Base-by-base conservation (phyloP, 2,329 filamentous ascomycete genomes). In the Calonectria pseudoreteaudii region DNA sequence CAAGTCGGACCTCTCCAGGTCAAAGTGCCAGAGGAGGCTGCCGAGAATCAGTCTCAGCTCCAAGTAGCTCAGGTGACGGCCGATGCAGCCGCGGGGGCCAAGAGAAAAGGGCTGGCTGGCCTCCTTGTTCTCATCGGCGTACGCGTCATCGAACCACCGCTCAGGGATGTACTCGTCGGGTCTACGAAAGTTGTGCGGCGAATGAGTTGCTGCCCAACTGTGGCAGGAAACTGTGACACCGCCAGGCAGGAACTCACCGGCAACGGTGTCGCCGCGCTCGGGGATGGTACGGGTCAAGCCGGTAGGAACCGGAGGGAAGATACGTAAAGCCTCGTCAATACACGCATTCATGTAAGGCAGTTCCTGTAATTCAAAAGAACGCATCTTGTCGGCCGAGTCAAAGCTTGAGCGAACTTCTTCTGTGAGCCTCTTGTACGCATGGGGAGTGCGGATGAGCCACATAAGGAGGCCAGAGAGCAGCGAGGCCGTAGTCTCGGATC, bases 31-130 rank as follows among this genome's bases (percentile, higher is more conserved):
- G 0, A 90, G 75, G 7, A 90, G 75, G 3, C 84, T 85, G 0
- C 86, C 85, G 9, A 90, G 78, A 47, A 90, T 86, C 7, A 89
- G 78, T 6, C 88, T 83, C 84, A 90, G 87, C 77, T 90, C 88
- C 26, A 86, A 82, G 65, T 88, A 88, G 4, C 88, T 88, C 47
- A 90, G 81, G 71, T 89, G 89, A 73, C 83, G 83, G 2, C 88
- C 89, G 30, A 90, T 83, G 72, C 88, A 90, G 58, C 89, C 88
- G 2, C 88, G 81, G 8, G 88, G 86, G 0, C 89, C 88, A 3
- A 87, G 66, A 2, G 85, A 85, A 71, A 90, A 90, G 0, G 88
- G 86, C 79, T 89, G 86, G 64, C 87, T 82, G 2, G 84, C 85
- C 0, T 86, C 85, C 53, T 82, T 82, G 41, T 83, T 83, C 74